A percentile compares a stretch with the other conserved stretches of the same genome.
These are phyloP conservation scores for Piloderma croceum DNA, from an alignment of 768 basidiomycete genomes.

Conservation along the genomic window DNA sequence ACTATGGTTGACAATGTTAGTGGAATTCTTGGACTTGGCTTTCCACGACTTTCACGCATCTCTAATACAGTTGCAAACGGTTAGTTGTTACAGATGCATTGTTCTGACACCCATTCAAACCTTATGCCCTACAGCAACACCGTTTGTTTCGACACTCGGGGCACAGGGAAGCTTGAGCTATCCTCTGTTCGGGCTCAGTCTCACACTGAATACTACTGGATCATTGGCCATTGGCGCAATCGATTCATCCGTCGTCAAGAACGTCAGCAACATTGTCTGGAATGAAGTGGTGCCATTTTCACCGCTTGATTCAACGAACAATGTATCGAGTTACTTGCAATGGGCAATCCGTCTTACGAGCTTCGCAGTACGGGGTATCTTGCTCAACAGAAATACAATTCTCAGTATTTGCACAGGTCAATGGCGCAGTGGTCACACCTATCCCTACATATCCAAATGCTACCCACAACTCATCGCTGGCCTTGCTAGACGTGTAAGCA, in stretches of 20 bases:
- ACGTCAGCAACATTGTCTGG: conserved; percentile 61
- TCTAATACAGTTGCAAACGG: conserved; percentile 41
- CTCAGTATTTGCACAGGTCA: conserved; percentile 38
- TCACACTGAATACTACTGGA: conserved; percentile 55
- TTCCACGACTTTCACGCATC: conserved; percentile 66
- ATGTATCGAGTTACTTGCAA: conserved; percentile 64
- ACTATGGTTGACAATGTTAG: conserved; percentile 58
- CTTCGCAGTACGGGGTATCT: conserved; percentile 41
- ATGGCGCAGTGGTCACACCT: conserved; percentile 45
- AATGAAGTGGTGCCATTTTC: conserved; percentile 70
- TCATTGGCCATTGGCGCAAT: conserved; percentile 69
- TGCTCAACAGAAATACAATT: not conserved
- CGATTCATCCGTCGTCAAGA: conserved; percentile 60
- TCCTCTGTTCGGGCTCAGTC: conserved; percentile 69
- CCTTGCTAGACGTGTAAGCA: conserved; percentile 69
- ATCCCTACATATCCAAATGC: conserved; percentile 59
- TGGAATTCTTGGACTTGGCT: conserved; percentile 72
- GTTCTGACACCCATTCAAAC: conserved; percentile 1
- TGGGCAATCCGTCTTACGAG: conserved; percentile 63
- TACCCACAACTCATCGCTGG: conserved; percentile 52
- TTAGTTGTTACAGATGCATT: conserved; percentile 22
- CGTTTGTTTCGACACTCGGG: conserved; percentile 61
- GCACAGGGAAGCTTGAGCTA: conserved; percentile 62
- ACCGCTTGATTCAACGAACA: conserved; percentile 52
- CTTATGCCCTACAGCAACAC: conserved; percentile 43